These are phyloP conservation scores for Sordariomycetes sp. DNA, from an alignment of 2,329 filamentous ascomycete genomes.

Conservation along the genomic window DNA sequence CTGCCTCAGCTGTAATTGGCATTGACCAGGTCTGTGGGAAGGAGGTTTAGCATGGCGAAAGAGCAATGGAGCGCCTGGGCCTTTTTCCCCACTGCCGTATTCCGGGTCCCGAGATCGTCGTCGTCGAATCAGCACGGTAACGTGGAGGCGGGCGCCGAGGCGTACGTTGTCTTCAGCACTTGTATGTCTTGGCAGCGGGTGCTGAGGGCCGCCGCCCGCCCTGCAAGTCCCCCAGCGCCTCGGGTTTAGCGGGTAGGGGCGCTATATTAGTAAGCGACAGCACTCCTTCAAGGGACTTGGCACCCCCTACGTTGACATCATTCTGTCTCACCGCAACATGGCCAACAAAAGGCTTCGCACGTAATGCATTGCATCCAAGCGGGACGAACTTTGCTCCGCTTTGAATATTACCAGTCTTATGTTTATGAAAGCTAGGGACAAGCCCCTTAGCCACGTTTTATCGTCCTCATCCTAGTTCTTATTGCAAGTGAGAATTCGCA, in stretches of 20 bases:
- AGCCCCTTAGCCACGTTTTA: too few relatives aligned
- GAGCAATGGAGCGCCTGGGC: neutral
- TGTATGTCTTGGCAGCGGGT: neutral
- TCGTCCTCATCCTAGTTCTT: too few relatives aligned
- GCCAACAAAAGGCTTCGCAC: too few relatives aligned
- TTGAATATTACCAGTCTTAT: too few relatives aligned
- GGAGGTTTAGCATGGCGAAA: conserved; percentile 15
- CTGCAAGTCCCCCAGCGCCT: neutral
- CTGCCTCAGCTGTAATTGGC: conserved; percentile 26
- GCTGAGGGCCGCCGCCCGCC: neutral
- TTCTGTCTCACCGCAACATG: too few relatives aligned
- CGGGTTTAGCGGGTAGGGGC: neutral
- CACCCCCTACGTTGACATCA: too few relatives aligned
- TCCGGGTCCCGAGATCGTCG: neutral
- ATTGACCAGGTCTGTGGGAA: conserved; percentile 13
- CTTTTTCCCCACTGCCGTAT: neutral
- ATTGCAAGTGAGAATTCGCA: too few relatives aligned
- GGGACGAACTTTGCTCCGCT: too few relatives aligned
- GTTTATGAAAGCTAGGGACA: too few relatives aligned
- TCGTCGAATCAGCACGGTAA: neutral
- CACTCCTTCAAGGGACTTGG: too few relatives aligned
- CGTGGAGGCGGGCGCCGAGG: neutral
- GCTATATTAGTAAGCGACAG: too few relatives aligned
- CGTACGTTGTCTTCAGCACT: neutral
- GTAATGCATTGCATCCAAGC: too few relatives aligned